Conservation (phyloP, 176 grass and related monocot genomes). For the Saccharum spontaneum region DNA sequence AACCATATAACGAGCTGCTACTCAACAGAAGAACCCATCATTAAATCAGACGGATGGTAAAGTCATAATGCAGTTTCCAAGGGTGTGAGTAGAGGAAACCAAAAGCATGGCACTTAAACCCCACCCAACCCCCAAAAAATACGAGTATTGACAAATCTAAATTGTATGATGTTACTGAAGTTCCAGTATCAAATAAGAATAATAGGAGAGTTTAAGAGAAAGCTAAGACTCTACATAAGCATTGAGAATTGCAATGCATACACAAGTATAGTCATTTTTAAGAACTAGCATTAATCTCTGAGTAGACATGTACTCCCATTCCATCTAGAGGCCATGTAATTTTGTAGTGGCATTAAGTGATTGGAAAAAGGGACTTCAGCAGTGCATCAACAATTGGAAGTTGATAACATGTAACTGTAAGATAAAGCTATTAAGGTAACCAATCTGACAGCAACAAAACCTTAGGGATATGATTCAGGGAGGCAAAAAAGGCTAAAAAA, state of each 20-base stretch:
- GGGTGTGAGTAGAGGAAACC: neutral
- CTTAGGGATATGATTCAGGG: neutral
- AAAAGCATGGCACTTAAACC: neutral
- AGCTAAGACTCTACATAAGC: neutral
- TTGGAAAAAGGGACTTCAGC: neutral
- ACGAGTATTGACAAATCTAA: neutral
- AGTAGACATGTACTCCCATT: neutral
- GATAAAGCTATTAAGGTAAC: neutral
- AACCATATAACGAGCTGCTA: neutral
- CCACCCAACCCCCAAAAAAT: neutral
- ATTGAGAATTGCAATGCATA: neutral
- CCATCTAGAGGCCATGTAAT: neutral
- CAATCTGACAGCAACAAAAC: neutral
- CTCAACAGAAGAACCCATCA: neutral
- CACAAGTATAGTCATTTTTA: neutral
- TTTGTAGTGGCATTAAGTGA: neutral
- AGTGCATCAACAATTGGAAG: neutral
- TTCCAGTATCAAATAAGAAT: neutral
- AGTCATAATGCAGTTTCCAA: neutral
- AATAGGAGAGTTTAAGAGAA: neutral
- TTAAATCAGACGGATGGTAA: neutral
- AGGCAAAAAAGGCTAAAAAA: constrained; percentile 8
- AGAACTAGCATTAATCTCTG: neutral
- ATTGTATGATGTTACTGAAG: neutral
- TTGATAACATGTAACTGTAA: neutral